Conservation (phyloP, 2,329 filamentous ascomycete species). For the Pseudogymnoascus verrucosus region DNA sequence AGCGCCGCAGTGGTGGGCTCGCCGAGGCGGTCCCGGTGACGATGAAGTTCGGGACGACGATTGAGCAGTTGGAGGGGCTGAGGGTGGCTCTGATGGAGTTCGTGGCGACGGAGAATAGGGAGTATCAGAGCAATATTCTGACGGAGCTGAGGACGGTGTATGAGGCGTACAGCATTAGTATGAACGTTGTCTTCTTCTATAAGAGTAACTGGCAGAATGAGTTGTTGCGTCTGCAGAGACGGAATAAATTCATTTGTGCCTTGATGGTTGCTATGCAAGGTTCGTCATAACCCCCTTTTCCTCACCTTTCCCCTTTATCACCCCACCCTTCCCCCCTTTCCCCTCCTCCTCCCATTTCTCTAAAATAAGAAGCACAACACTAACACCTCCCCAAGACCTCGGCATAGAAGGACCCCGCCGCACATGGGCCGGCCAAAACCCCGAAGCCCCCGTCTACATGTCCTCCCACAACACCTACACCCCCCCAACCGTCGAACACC, state of each 20-base stretch:
- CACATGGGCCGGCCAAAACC: too few species aligned
- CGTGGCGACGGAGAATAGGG: slow-evolving; percentile 75
- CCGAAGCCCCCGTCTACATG: too few species aligned
- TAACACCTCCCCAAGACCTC: slow-evolving; percentile 16
- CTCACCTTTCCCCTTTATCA: background rate
- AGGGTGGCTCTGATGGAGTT: slow-evolving; percentile 76
- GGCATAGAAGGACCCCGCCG: slow-evolving; percentile 29
- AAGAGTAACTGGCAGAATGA: slow-evolving; percentile 97
- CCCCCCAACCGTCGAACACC: background rate
- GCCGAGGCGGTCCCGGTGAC: slow-evolving; percentile 78
- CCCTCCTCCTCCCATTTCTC: background rate
- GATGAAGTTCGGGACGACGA: slow-evolving; percentile 81
- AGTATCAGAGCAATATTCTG: slow-evolving; percentile 78
- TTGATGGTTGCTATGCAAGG: slow-evolving; percentile 69
- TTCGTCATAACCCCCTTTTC: background rate
- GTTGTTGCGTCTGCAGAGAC: slow-evolving; percentile 74
- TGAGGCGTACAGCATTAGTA: slow-evolving; percentile 74
- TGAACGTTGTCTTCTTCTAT: slow-evolving; percentile 96
- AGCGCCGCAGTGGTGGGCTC: slow-evolving; percentile 78
- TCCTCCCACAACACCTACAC: background rate
- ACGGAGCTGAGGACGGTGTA: slow-evolving; percentile 74
- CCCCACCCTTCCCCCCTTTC: background rate
- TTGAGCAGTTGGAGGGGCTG: slow-evolving; percentile 74
- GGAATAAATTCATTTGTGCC: slow-evolving; percentile 91
- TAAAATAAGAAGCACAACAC: background rate